Conservation (phyloP, 2,329 filamentous ascomycete genomes). For the Septoria linicola region DNA sequence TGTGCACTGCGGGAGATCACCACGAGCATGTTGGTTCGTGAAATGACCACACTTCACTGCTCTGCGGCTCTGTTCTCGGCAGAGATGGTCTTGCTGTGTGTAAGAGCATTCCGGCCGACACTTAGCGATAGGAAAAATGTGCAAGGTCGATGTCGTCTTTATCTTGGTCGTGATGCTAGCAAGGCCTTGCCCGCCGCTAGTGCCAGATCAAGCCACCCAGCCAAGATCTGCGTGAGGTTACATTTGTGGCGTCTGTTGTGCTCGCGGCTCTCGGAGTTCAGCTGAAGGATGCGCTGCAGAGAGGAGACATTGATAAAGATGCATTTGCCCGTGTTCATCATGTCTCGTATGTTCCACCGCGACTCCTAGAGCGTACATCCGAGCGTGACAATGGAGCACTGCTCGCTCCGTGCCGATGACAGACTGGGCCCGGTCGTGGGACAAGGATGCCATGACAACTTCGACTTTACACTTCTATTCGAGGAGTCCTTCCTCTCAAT, state of each 20-base stretch:
- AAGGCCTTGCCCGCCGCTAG: not conserved
- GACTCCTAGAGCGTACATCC: not conserved
- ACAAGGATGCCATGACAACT: slow-evolving; percentile 20
- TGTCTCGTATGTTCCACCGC: not conserved
- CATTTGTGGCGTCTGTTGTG: not conserved
- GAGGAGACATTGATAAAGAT: not conserved
- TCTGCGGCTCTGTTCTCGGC: too few species aligned
- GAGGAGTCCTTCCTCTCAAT: slow-evolving; percentile 29
- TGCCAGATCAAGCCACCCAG: not conserved
- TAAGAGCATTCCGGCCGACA: too few species aligned
- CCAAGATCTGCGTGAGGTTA: not conserved
- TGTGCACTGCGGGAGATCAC: too few species aligned
- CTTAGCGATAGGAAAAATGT: not conserved
- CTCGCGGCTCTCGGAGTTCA: not conserved
- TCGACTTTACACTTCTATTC: slow-evolving; percentile 32
- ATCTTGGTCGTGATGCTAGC: not conserved
- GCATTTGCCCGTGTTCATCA: not conserved
- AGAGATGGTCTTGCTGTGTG: too few species aligned
- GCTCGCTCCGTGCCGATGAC: slow-evolving; percentile 19
- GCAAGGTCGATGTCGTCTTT: not conserved
- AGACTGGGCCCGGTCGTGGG: slow-evolving; percentile 23
- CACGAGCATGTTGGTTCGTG: too few species aligned
- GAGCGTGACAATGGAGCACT: slow-evolving; percentile 13
- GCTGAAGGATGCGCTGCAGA: not conserved
- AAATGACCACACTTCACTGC: too few species aligned